Evolutionary conservation across 768 basidiomycete genomes (phyloP), one percentile per base, ranked within the genome.

Genomic region (Tricholoma flavovirens): DNA sequence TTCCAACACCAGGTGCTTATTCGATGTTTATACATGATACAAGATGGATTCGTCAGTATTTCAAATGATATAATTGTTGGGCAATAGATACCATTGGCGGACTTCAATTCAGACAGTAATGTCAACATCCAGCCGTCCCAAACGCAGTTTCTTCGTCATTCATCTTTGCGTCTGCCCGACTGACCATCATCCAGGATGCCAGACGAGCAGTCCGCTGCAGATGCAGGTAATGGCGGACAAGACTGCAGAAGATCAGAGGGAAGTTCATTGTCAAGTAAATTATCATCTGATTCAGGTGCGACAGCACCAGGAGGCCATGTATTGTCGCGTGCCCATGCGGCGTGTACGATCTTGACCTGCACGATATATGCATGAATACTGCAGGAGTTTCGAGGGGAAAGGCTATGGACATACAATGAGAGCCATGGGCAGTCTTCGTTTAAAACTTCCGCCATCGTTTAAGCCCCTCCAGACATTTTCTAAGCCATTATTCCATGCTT

Each of bases 301-400:
- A 74, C 69, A 35, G 79, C 74, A 15, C 80, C 83, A 36, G 72
- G 69, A 17, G 90, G 90, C 90, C 90, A 92, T 45, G 86, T 89
- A 49, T 82, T 76, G 58, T 92, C 88, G 51, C 81, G 81, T 46
- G 87, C 68, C 90, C 90, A 92, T 33, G 84, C 83, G 32, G 84
- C 80, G 62, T 88, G 81, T 45, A 90, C 69, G 56, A 92, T 76
- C 64, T 86, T 86, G 63, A 90, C 79, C 89, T 92, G 69, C 21
- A 59, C 12, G 49, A 54, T 49, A 54, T 49, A 55, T 30, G 42
- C 50, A 63, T 66, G 54, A 64, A 61, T 51, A 51, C 38, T 55
- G 38, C 36, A 54, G 51, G 55, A 51, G 55, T 38, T 51, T 55
- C 22, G 19, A 38, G 46, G 42, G 40, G 17, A 46, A 51, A 36